Conservation (phyloP, 139 green algal species). For the Volvox reticuliferus region DNA sequence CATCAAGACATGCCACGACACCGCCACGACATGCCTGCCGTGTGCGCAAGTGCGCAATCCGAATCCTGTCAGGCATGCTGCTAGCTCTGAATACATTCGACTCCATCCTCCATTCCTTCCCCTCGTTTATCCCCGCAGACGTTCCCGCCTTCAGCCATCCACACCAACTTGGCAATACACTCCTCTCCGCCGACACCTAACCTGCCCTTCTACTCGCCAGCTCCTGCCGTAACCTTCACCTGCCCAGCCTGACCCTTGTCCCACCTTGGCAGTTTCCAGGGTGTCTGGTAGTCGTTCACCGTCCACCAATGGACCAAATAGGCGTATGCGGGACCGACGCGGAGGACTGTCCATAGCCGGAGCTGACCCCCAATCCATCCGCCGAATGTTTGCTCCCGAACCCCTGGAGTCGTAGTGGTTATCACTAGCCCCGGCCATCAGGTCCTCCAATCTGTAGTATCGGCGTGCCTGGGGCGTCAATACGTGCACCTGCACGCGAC, state of each 20-base stretch:
- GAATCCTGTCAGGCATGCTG: too few relatives aligned
- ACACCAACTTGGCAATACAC: too few relatives aligned
- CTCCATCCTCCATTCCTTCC: too few relatives aligned
- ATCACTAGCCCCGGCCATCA: not conserved
- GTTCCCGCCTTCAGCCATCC: too few relatives aligned
- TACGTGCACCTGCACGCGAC: constrained; percentile 52
- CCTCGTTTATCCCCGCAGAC: too few relatives aligned
- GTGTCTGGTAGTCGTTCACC: constrained; percentile 1
- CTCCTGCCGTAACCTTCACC: too few relatives aligned
- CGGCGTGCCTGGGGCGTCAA: constrained; percentile 44
- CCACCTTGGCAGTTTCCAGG: constrained; percentile 13
- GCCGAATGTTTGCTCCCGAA: not conserved
- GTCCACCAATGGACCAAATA: not conserved
- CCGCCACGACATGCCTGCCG: too few relatives aligned
- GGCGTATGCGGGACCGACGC: not conserved
- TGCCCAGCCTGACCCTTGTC: not conserved
- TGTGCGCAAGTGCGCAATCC: too few relatives aligned
- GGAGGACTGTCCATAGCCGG: not conserved
- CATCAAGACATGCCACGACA: too few relatives aligned
- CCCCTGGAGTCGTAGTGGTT: not conserved
- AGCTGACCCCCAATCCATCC: not conserved
- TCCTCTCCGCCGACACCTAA: too few relatives aligned
- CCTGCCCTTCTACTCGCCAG: not conserved
- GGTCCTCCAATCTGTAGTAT: constrained; percentile 55
- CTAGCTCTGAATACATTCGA: too few relatives aligned